These are phyloP conservation scores for Marasmius sp. DNA, from an alignment of 1,284 basidiomycete genomes.

Conservation along the genomic window DNA sequence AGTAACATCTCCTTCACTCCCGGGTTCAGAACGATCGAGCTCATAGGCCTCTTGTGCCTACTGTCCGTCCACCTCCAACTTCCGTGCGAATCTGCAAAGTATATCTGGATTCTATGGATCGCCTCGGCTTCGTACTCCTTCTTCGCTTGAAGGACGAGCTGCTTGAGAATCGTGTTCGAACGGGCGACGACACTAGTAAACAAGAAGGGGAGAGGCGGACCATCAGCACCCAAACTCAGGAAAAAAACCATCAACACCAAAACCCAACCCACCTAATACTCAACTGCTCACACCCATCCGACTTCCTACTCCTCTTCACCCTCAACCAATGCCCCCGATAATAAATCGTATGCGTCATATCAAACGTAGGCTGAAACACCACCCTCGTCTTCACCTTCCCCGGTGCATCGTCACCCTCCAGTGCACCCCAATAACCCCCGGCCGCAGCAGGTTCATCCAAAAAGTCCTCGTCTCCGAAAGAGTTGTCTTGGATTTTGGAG, in stretches of 20 bases:
- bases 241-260: not conserved
- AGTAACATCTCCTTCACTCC: conserved; percentile 85
- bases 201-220: conserved; percentile 3
- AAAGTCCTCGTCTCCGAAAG: conserved; percentile 65
- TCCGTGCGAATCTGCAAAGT: conserved; percentile 83
- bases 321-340: conserved; percentile 81
- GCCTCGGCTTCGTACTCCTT: conserved; percentile 81
- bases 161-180: conserved; percentile 77
- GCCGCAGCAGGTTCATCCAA: conserved; percentile 39
- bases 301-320: conserved; percentile 65
- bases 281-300: conserved; percentile 67
- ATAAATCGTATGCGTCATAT: conserved; percentile 82
- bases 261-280: conserved; percentile 59
- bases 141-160: conserved; percentile 85
- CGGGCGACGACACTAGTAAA: conserved; percentile 68
- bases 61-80: conserved; percentile 84
- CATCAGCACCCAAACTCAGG: not conserved
- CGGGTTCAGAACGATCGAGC: conserved; percentile 76
- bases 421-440: conserved; percentile 9
- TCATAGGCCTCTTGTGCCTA: conserved; percentile 77
- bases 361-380: conserved; percentile 80
- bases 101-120: conserved; percentile 80
- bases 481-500: conserved; percentile 50
- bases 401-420: conserved; percentile 31
- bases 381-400: conserved; percentile 75